Evolutionary conservation across 768 basidiomycete species (phyloP).

Genomic region (Leccinellum rugosiceps): DNA sequence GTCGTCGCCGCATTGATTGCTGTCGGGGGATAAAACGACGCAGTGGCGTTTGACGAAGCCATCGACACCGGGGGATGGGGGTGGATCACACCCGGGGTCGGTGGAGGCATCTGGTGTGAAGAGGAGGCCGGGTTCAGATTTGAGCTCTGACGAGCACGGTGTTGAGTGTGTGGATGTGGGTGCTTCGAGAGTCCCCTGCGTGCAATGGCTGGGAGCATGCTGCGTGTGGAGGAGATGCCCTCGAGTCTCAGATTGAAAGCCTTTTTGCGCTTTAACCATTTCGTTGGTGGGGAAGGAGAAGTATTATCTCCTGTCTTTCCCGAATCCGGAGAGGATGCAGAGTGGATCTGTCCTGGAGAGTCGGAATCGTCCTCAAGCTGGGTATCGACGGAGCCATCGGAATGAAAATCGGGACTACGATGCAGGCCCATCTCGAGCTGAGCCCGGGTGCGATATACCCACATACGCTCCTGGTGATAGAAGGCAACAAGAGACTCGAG

Average conservation of each 20-base stretch:
- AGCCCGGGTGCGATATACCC: constrained; percentile 66
- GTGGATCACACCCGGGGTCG: constrained; percentile 14
- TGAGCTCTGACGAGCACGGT: constrained; percentile 30
- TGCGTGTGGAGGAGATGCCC: constrained; percentile 35
- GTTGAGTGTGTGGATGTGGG: constrained; percentile 22
- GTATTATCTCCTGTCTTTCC: constrained; percentile 33
- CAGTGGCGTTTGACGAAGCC: constrained; percentile 15
- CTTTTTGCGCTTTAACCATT: constrained; percentile 58
- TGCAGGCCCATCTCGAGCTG: constrained; percentile 49
- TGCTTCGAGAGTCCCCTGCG: constrained; percentile 29
- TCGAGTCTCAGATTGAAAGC: constrained; percentile 52
- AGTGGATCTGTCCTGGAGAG: constrained; percentile 16
- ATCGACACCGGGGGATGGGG: constrained; percentile 15
- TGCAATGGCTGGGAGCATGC: constrained; percentile 14
- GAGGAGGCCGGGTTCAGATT: constrained; percentile 29
- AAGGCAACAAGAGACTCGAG: constrained; percentile 64
- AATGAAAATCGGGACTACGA: constrained; percentile 9
- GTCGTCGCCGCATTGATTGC: constrained; percentile 29
- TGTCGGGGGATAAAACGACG: constrained; percentile 30
- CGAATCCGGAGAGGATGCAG: constrained; percentile 19
- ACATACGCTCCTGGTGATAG: constrained; percentile 69
- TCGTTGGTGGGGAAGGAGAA: constrained; percentile 26
- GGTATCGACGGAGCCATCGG: constrained; percentile 7
- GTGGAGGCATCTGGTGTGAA: constrained; percentile 18
- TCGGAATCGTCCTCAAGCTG: constrained; percentile 22